Conservation (phyloP, 805 yeast genomes). For the Candida qinlingensis region DNA sequence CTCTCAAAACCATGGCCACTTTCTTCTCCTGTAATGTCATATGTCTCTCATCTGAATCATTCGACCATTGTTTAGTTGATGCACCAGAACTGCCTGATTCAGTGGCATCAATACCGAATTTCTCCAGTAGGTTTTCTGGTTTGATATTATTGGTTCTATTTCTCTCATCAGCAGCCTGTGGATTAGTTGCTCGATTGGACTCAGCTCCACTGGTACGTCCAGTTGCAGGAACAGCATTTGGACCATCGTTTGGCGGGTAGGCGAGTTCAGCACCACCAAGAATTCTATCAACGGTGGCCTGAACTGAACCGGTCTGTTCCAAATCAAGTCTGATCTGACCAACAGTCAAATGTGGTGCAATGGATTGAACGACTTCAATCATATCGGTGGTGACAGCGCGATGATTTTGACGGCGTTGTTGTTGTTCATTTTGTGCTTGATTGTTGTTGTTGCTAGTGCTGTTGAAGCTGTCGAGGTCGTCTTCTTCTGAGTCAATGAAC, state of each 20-base stretch:
- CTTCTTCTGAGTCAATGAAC: slow-evolving; percentile 53
- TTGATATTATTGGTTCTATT: slow-evolving; percentile 20
- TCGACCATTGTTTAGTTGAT: slow-evolving; percentile 34
- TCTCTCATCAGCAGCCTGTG: slow-evolving; percentile 13
- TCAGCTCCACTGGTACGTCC: no score
- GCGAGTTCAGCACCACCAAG: slow-evolving; percentile 25
- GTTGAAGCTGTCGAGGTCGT: slow-evolving; percentile 3
- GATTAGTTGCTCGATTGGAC: no score
- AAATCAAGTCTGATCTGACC: slow-evolving; percentile 73
- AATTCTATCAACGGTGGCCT: slow-evolving; percentile 68
- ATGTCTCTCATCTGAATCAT: slow-evolving; percentile 38
- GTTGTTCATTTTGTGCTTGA: neutral
- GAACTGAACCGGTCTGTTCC: slow-evolving; percentile 73
- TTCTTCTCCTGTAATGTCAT: slow-evolving; percentile 42
- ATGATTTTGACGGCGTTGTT: slow-evolving; percentile 15
- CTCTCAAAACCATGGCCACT: slow-evolving; percentile 53
- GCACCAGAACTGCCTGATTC: slow-evolving; percentile 3
- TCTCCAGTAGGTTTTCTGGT: slow-evolving; percentile 32
- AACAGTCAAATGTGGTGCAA: slow-evolving; percentile 67
- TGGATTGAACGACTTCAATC: slow-evolving; percentile 80
- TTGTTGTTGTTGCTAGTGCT: neutral
- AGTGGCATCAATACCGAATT: slow-evolving; percentile 34
- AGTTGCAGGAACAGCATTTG: no score
- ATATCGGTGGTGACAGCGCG: slow-evolving; percentile 59
- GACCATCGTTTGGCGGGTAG: no score